Conservation (phyloP, 2,329 filamentous ascomycete genomes). For the Aspergillus novofumigatus region DNA sequence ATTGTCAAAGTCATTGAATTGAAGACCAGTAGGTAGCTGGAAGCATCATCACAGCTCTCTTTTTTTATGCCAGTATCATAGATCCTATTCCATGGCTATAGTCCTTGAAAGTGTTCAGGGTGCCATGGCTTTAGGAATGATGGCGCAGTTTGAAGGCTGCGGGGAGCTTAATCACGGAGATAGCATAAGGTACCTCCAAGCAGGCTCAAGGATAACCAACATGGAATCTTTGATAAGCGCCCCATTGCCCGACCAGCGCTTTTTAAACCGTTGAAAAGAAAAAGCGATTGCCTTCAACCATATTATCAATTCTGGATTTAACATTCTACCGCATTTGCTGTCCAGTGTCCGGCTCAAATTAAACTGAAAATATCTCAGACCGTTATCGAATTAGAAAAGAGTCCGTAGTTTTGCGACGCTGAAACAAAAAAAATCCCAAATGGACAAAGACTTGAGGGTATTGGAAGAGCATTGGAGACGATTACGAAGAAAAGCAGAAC, state of each 20-base stretch:
- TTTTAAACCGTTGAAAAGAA: neutral
- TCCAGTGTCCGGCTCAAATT: too few species aligned
- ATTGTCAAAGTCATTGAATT: neutral
- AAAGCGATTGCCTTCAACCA: neutral
- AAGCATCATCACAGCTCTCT: neutral
- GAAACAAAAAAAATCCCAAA: neutral
- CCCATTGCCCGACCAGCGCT: neutral
- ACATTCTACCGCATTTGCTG: neutral
- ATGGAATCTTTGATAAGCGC: neutral
- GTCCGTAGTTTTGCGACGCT: neutral
- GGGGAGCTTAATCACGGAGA: neutral
- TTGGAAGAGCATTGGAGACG: neutral
- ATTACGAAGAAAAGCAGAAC: neutral
- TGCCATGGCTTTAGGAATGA: neutral
- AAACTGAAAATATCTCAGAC: neutral
- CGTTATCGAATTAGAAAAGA: neutral
- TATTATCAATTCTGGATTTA: neutral
- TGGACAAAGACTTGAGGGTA: neutral
- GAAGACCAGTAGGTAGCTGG: neutral
- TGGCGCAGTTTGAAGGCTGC: neutral
- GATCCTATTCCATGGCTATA: neutral
- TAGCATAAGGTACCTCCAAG: neutral
- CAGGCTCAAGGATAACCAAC: neutral
- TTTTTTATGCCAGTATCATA: neutral
- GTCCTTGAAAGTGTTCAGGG: neutral